Evolutionary conservation across 768 basidiomycete species (phyloP).

Genomic region (Lentinula detonsa): DNA sequence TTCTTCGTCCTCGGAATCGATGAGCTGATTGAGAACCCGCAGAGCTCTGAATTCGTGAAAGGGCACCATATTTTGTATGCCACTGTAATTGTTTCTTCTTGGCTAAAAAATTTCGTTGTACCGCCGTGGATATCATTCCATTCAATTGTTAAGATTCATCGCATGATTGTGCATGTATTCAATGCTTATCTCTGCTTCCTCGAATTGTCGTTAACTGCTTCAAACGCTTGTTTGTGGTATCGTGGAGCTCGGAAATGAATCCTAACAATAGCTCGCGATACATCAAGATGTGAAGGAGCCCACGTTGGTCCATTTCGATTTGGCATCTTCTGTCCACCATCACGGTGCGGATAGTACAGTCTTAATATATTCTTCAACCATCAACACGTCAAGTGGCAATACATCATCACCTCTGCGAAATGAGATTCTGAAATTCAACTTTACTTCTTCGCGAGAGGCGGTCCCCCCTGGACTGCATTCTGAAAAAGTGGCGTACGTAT

Average conservation of each 20-base stretch:
- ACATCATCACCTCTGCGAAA: not conserved
- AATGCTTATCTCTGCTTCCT: not conserved
- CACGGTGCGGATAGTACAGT: not conserved
- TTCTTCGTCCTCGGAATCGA: not conserved
- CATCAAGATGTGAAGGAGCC: not conserved
- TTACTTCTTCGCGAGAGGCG: not conserved
- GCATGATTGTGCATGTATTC: not conserved
- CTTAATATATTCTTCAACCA: not conserved
- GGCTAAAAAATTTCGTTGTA: not conserved
- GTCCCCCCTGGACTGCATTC: not conserved
- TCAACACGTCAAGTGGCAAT: slow-evolving; percentile 1
- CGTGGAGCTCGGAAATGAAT: slow-evolving; percentile 5
- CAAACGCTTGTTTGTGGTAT: not conserved
- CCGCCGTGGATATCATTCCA: not conserved
- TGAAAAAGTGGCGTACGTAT: not conserved
- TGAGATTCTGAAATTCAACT: not conserved
- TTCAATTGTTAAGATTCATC: not conserved
- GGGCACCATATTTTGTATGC: not conserved
- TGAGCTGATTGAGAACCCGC: not conserved
- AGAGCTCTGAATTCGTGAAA: not conserved
- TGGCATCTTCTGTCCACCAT: slow-evolving; percentile 2
- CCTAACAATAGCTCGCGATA: not conserved
- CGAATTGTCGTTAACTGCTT: not conserved
- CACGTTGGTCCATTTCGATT: not conserved
- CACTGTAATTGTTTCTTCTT: not conserved